Base-by-base conservation (phyloP, 2,329 filamentous ascomycete species). In the Cytospora leucostoma region DNA sequence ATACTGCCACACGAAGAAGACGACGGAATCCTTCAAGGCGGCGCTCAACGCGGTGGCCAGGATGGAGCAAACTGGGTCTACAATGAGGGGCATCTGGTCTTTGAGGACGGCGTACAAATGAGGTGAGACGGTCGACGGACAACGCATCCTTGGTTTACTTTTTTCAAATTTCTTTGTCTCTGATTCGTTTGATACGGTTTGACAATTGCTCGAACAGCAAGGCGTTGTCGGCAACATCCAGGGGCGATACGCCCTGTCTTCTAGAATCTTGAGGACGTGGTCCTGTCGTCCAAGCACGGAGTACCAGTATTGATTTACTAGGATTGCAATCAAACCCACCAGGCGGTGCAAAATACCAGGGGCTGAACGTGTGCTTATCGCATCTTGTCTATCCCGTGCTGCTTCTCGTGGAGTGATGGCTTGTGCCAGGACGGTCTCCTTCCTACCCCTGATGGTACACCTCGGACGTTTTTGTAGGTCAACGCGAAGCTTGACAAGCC, bases 11-110 rank as follows among this genome's bases (percentile, higher is more conserved):
- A 90, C 86, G 51, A 76, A 82, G 33, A 84, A 86, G 66, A 84
- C 91, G 65, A 89, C 88, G 58, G 84, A 86, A 19, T 89, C 93
- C 73, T 98, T 98, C 74, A 94, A 93, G 76, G 82, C 85, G 70
- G 92, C 92, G 69, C 77, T 98, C 61, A 88, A 90, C 69, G 82
- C 82, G 66, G 89, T 97, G 70, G 94, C 94, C 0, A 84, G 80
- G 60, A 76, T 96, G 73, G 85, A 92, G 71, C 82, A 85, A 73
- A 74, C 75, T 11, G 82, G 83, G 4, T 79, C 80, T 11, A 78
- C 78, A 5, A 82, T 84, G 68, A 75, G 83, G 59, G 81, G 77
- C 2, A 81, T 85, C 37, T 87, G 84, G 84, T 76, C 76, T 2
- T 66, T 87, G 44, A 82, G 79, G 67, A 66, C 70, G 1, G 67